These are phyloP conservation scores for Endoconidiophora laricicola DNA, from an alignment of 2,329 filamentous ascomycete genomes.

Conservation along the genomic window DNA sequence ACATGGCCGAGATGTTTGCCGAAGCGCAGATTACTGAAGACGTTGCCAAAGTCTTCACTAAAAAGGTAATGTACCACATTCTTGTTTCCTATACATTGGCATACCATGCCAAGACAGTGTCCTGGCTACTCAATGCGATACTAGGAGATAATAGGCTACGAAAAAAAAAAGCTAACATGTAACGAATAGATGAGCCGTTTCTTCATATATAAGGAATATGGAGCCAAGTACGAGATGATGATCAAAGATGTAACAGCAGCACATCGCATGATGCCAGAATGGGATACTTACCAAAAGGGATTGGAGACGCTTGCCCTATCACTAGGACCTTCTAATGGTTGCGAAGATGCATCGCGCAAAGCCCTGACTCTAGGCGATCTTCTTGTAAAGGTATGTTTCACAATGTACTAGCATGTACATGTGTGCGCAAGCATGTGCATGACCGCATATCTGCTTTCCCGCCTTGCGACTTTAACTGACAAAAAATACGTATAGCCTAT, in stretches of 20 bases:
- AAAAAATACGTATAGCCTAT: constrained; percentile 47
- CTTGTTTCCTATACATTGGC: background rate
- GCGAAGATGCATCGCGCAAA: constrained; percentile 48
- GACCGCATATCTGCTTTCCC: background rate
- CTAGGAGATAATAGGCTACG: background rate
- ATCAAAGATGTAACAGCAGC: constrained; percentile 57
- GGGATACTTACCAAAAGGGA: constrained; percentile 68
- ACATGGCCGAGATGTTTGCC: constrained; percentile 29
- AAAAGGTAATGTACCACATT: constrained; percentile 28
- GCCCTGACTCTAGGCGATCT: constrained; percentile 72
- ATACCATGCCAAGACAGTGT: background rate
- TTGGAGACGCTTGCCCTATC: constrained; percentile 69
- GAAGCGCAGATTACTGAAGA: constrained; percentile 44
- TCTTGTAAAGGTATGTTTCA: constrained; percentile 57
- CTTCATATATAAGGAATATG: constrained; percentile 81
- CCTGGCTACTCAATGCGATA: background rate
- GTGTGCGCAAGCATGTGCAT: background rate
- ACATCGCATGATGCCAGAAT: constrained; percentile 51
- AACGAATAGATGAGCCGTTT: constrained; percentile 55
- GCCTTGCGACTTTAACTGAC: background rate
- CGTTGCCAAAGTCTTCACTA: constrained; percentile 43
- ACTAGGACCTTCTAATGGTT: constrained; percentile 50
- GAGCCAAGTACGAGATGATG: constrained; percentile 75
- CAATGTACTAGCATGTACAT: background rate
- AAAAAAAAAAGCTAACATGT: background rate